Conservation (phyloP, 495 filamentous ascomycete genomes). For the Neurospora sp. region DNA sequence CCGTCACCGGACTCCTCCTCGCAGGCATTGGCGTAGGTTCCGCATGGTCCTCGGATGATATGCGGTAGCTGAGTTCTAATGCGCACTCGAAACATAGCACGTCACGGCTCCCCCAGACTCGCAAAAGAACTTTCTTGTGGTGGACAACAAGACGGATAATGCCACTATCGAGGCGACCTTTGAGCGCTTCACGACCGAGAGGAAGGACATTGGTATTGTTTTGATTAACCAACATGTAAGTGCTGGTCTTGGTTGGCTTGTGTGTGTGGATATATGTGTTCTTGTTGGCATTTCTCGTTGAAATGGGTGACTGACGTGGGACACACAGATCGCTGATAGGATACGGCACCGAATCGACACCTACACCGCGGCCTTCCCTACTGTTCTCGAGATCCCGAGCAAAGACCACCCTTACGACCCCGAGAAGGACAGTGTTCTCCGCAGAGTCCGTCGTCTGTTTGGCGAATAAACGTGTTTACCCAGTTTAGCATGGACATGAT, state of each 20-base stretch:
- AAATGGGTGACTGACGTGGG: not conserved
- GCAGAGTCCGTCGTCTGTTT: constrained; percentile 82
- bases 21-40: constrained; percentile 83
- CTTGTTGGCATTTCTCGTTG: not conserved
- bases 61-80: constrained; percentile 1
- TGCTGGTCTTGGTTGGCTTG: constrained; percentile 1
- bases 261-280: not conserved
- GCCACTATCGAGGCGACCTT: constrained; percentile 86
- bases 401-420: constrained; percentile 99
- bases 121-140: constrained; percentile 95
- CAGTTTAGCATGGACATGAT: not conserved
- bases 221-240: constrained; percentile 96
- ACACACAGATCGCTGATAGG: constrained; percentile 70
- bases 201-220: constrained; percentile 93
- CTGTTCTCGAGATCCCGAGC: constrained; percentile 88
- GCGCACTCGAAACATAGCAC: constrained; percentile 14
- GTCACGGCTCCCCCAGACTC: constrained; percentile 56
- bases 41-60: not conserved
- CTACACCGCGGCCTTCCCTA: constrained; percentile 65
- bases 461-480: constrained; percentile 53
- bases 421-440: constrained; percentile 96
- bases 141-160: constrained; percentile 84
- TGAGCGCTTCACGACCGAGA: constrained; percentile 71
- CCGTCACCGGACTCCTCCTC: constrained; percentile 86
- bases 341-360: constrained; percentile 75